Conservation (phyloP, 2,329 filamentous ascomycete genomes). For the Fusarium burgessii region DNA sequence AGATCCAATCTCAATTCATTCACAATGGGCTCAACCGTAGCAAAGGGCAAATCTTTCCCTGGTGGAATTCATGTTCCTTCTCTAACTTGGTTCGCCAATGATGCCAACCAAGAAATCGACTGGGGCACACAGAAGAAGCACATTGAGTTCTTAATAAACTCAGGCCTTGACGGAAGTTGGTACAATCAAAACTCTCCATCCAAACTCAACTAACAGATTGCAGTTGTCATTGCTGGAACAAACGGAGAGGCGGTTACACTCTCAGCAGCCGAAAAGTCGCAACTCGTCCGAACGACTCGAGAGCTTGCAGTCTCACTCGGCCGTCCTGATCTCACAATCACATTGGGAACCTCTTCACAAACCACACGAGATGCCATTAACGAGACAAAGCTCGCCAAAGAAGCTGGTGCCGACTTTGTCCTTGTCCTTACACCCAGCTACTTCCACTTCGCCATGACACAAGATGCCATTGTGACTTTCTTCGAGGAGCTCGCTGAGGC, state of each 20-base stretch:
- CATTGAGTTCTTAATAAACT: conserved; percentile 64
- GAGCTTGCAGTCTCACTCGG: conserved; percentile 68
- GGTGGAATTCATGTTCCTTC: conserved; percentile 68
- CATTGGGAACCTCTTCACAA: conserved; percentile 74
- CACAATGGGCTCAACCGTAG: conserved; percentile 47
- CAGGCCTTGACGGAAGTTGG: conserved; percentile 63
- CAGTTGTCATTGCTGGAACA: conserved; percentile 76
- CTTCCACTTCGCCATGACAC: conserved; percentile 73
- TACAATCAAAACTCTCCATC: rapidly evolving
- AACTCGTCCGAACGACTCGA: conserved; percentile 71
- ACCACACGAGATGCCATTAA: conserved; percentile 75
- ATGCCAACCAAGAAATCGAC: conserved; percentile 64
- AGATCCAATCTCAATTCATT: background rate
- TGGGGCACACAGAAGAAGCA: conserved; percentile 66
- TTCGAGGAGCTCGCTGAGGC: conserved; percentile 70
- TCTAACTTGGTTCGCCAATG: conserved; percentile 65
- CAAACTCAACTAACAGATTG: conserved; percentile 21
- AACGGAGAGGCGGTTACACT: conserved; percentile 81
- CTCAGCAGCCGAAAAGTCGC: conserved; percentile 70
- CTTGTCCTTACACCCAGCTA: conserved; percentile 78
- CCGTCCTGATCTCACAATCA: conserved; percentile 69
- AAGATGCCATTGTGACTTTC: conserved; percentile 70
- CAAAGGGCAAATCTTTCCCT: conserved; percentile 54
- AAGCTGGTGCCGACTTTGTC: conserved; percentile 74
- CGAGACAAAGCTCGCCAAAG: conserved; percentile 71